Evolutionary conservation across 2,329 filamentous ascomycete genomes (phyloP).

Genomic region (Beauveria sp.): DNA sequence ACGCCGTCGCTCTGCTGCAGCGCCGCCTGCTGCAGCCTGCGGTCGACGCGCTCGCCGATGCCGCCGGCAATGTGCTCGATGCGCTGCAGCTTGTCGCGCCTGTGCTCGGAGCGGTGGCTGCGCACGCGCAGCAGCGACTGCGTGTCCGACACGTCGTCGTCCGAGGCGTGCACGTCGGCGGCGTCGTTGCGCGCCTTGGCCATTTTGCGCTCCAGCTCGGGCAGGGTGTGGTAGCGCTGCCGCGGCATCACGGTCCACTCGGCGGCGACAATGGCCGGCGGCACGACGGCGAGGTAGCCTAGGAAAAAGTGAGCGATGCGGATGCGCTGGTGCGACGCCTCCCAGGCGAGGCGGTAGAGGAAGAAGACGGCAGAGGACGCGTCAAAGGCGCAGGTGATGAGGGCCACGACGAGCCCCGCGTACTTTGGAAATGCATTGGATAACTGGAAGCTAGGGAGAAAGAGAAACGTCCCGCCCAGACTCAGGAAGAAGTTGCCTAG

Average conservation of each 20-base stretch:
- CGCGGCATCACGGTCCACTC: constrained; percentile 33
- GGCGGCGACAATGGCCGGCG: constrained; percentile 27
- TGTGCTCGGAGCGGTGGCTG: constrained; percentile 38
- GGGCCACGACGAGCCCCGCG: constrained; percentile 71
- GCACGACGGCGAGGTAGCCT: constrained; percentile 30
- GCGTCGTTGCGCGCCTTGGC: constrained; percentile 28
- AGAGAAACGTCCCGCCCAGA: constrained; percentile 72
- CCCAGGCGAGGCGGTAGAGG: constrained; percentile 63
- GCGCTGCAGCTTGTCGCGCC: constrained; percentile 50
- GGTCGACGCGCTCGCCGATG: constrained; percentile 44
- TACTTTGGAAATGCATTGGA: constrained; percentile 74
- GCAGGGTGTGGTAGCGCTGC: constrained; percentile 30
- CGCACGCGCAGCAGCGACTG: constrained; percentile 35
- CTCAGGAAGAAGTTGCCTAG: constrained; percentile 69
- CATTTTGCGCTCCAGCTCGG: constrained; percentile 32
- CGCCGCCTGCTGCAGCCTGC: constrained; percentile 42
- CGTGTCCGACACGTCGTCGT: constrained; percentile 43
- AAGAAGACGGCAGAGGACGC: constrained; percentile 73
- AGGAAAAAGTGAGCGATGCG: constrained; percentile 34
- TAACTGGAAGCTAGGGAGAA: constrained; percentile 76
- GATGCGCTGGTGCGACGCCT: constrained; percentile 36
- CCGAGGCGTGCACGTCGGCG: constrained; percentile 43
- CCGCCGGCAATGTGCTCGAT: constrained; percentile 58
- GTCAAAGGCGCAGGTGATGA: constrained; percentile 77
- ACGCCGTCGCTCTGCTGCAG: constrained; percentile 55